Base-by-base conservation (phyloP, 768 basidiomycete species). In the Coprinopsis strossmayeri region DNA sequence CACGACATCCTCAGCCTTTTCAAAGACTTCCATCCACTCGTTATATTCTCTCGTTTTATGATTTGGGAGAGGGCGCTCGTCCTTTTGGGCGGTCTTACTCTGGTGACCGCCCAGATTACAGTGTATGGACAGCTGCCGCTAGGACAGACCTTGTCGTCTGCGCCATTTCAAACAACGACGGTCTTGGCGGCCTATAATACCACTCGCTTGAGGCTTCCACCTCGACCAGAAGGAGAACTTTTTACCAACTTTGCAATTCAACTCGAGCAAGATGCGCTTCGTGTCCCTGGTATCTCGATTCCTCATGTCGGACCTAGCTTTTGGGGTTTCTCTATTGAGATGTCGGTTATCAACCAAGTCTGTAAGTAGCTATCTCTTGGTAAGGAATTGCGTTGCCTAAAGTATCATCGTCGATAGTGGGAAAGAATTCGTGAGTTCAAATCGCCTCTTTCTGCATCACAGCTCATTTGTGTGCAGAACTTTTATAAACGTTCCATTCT, bases 321-420 rank as follows among this genome's bases (percentile, higher is more conserved):
- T 57, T 73, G 80, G 46, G 86, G 84, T 2, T 87, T 89, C 59
- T 85, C 82, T 2, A 74, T 90, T 30, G 87, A 90, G 63, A 74
- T 87, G 70, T 86, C 84, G 32, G 79, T 88, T 3, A 72, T 80
- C 5, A 77, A 75, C 48, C 78, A 79, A 66, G 70, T 85, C 53
- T 62, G 84, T 85, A 61, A 58, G 64, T 75, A 39, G 53, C 35
- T 52, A 15, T 38, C 47, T 42, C 15, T 38, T 18, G 11, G 9
- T 11, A 9, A 38, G 24, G 13, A 10, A 17, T 41, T 12, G 35
- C 10, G 35, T 5, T 5, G 37, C n/a, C n/a, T n/a, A n/a, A n/a
- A n/a, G n/a, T n/a, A 23, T 35, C 39, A 32, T 30, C 0, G 11
- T 45, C n/a, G 35, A 53, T 49, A 79, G 79, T 80, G 54, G 79